Evolutionary conservation across 2,329 filamentous ascomycete genomes (phyloP).

Genomic region (Lasiodiplodia theobromae): DNA sequence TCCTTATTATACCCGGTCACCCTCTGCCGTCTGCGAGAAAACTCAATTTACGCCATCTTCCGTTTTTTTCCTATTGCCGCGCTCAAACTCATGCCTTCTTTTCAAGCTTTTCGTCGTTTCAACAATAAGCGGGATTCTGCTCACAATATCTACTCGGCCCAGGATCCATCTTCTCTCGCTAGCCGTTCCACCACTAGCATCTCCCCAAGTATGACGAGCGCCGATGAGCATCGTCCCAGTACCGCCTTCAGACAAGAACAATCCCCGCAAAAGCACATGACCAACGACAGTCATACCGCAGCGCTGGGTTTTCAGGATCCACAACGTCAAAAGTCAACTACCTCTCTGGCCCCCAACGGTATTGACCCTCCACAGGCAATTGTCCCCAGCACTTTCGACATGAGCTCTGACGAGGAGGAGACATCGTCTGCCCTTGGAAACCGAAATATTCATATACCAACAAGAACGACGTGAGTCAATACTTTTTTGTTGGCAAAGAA

Average conservation of each 20-base stretch:
- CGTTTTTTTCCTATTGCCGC: background rate
- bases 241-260: background rate
- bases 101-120: background rate
- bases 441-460: slow-evolving; percentile 1
- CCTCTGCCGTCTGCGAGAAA: background rate
- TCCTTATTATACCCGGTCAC: slow-evolving; percentile 13
- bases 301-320: slow-evolving; percentile 14
- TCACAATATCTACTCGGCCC: slow-evolving; percentile 8
- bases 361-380: slow-evolving; percentile 4
- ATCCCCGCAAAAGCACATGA: background rate
- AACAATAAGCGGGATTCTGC: background rate
- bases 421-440: background rate
- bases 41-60: background rate
- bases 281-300: background rate
- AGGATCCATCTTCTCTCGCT: background rate
- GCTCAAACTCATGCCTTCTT: background rate
- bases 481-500: too few relatives aligned
- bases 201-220: slow-evolving; percentile 12
- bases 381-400: slow-evolving; percentile 19
- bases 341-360: background rate
- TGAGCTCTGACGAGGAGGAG: slow-evolving; percentile 21
- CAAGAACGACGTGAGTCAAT: slow-evolving; percentile 12
- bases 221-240: background rate
- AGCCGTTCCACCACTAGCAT: slow-evolving; percentile 14
- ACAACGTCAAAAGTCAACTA: background rate